Evolutionary conservation across 305 asterid genomes (phyloP).

Genomic region (Fraxinus paxiana): DNA sequence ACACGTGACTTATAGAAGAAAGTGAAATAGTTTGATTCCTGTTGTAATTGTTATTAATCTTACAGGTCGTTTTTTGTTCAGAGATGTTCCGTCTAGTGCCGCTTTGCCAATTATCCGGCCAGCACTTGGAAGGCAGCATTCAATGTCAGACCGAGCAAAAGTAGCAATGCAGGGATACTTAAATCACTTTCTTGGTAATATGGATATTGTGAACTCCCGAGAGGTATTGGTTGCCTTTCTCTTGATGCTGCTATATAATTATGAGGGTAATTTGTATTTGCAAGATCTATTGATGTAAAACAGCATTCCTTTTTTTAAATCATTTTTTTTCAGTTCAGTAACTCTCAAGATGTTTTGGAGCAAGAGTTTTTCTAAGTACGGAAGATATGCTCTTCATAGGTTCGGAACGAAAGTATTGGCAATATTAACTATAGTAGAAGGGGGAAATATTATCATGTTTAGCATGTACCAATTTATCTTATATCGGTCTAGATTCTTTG

Average conservation of each 20-base stretch:
- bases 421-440: neutral
- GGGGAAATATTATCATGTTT: neutral
- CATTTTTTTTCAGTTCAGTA: neutral
- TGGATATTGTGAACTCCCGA: constrained; percentile 77
- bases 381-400: neutral
- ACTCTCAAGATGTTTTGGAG: neutral
- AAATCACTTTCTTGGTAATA: constrained; percentile 88
- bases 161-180: constrained; percentile 94
- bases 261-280: constrained; percentile 9
- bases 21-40: constrained; percentile 42
- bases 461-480: neutral
- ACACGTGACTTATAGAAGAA: constrained; percentile 27
- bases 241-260: neutral
- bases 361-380: neutral
- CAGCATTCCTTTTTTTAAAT: constrained; percentile 10
- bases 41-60: constrained; percentile 66
- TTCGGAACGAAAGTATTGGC: neutral
- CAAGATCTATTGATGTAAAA: constrained; percentile 4
- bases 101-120: constrained; percentile 94
- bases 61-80: constrained; percentile 84
- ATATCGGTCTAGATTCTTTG: neutral
- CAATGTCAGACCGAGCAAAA: constrained; percentile 85
- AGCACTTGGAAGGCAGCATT: constrained; percentile 78
- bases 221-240: constrained; percentile 51
- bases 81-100: constrained; percentile 96